Conservation (phyloP, 768 basidiomycete species). For the Suillus subluteus region DNA sequence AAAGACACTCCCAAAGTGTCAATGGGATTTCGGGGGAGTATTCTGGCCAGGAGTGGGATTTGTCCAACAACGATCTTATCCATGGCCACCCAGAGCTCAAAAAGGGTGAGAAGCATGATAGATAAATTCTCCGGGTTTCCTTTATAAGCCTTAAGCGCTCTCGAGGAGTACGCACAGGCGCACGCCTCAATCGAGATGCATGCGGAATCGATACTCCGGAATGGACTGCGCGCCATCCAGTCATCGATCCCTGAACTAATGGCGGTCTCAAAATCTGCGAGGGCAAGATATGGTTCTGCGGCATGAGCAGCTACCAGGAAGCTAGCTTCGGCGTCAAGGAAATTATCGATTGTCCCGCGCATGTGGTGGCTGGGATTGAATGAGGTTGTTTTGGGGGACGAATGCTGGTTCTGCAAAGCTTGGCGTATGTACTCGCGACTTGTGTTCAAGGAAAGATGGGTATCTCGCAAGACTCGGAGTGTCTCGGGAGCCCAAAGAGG, state of each 20-base stretch:
- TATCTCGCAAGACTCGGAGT: constrained; percentile 35
- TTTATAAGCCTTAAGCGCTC: constrained; percentile 30
- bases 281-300: constrained; percentile 19
- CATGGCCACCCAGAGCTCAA: constrained; percentile 43
- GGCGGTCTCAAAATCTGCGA: constrained; percentile 43
- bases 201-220: constrained; percentile 8
- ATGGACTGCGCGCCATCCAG: constrained; percentile 34
- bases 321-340: constrained; percentile 16
- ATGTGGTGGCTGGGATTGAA: constrained; percentile 14
- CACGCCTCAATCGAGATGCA: constrained; percentile 27
- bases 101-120: constrained; percentile 42
- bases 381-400: background rate
- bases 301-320: constrained; percentile 17
- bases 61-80: constrained; percentile 28
- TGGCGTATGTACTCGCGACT: constrained; percentile 34
- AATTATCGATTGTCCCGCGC: constrained; percentile 22
- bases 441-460: constrained; percentile 34
- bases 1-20: constrained; percentile 27
- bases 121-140: constrained; percentile 44
- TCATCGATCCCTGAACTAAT: constrained; percentile 34
- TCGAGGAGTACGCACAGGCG: constrained; percentile 30
- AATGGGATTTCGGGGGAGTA: constrained; percentile 39
- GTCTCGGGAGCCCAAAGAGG: constrained; percentile 34
- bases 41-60: constrained; percentile 31
- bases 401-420: constrained; percentile 14